These are phyloP conservation scores for Boeremia exigua DNA, from an alignment of 2,329 filamentous ascomycete species.

Conservation along the genomic window DNA sequence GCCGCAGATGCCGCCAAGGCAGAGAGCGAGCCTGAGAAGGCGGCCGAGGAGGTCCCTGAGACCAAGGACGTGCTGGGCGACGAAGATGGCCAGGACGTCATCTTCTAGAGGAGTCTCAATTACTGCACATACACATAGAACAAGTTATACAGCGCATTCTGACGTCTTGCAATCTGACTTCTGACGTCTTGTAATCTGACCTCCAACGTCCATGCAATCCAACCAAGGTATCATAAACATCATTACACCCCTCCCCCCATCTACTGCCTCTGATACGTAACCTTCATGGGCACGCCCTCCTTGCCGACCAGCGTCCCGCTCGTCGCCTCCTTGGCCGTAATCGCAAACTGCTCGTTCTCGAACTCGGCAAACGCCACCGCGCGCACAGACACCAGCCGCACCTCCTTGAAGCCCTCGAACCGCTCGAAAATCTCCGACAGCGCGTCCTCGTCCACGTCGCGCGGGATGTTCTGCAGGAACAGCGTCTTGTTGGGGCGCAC, in stretches of 20 bases:
- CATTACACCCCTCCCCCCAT: constrained; percentile 21
- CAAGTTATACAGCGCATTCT: background rate
- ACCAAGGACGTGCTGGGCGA: constrained; percentile 73
- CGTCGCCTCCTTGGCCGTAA: constrained; percentile 91
- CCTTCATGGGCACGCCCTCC: constrained; percentile 80
- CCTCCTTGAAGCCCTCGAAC: constrained; percentile 94
- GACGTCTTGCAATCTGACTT: background rate
- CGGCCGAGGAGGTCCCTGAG: constrained; percentile 47
- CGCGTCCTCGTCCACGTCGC: constrained; percentile 80
- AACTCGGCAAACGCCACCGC: constrained; percentile 98
- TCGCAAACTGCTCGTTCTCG: constrained; percentile 85
- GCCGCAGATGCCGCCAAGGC: constrained; percentile 38
- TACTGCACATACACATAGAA: background rate
- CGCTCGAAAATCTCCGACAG: constrained; percentile 82
- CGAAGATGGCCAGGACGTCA: constrained; percentile 82
- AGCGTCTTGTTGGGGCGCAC: constrained; percentile 96
- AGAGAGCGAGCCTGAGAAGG: constrained; percentile 16
- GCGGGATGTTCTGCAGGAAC: constrained; percentile 90
- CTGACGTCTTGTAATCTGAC: background rate
- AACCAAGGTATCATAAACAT: constrained; percentile 34
- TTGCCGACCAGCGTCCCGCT: constrained; percentile 81
- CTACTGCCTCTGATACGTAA: constrained; percentile 93
- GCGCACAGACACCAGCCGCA: constrained; percentile 84
- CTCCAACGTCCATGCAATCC: too few relatives aligned
- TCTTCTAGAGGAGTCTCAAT: constrained; percentile 68